phyloP scores from a whole-genome alignment of 768 basidiomycete species.

The Mycena venus region DNA sequence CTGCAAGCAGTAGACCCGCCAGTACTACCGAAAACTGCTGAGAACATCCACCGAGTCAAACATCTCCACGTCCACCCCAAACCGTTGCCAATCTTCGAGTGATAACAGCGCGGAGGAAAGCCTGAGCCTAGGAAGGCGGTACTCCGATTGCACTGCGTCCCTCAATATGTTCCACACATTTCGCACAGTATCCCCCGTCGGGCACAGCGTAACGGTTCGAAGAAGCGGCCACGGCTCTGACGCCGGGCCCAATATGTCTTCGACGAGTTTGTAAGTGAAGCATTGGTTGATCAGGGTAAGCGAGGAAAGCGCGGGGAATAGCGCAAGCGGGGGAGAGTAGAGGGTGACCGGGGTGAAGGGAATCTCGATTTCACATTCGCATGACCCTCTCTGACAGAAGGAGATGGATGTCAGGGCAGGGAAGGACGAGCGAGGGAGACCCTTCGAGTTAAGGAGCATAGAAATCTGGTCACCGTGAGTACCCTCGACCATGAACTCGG shows the following conservation, averaged over 20 bases:
- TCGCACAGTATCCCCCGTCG: background rate
- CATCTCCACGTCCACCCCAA: no score
- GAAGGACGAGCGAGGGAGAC: background rate
- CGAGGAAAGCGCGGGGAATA: background rate
- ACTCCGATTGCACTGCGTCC: background rate
- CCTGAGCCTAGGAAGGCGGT: background rate
- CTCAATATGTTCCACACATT: background rate
- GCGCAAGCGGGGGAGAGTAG: background rate
- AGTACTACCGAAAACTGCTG: no score
- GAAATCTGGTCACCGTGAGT: slow-evolving; percentile 6
- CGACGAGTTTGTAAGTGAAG: no score
- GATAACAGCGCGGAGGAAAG: background rate
- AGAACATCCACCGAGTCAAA: no score
- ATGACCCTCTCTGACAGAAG: background rate
- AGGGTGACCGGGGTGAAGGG: no score
- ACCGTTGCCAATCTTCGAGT: no score
- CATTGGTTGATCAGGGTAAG: background rate
- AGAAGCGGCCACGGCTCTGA: no score
- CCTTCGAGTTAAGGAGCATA: background rate
- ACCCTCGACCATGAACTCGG: background rate
- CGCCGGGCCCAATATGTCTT: no score
- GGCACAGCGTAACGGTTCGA: background rate
- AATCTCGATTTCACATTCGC: no score
- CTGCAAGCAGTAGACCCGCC: no score
- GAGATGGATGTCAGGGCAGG: slow-evolving; percentile 8